These are phyloP conservation scores for Sporisorium reilianum DNA, from an alignment of 1,284 basidiomycete species.

Conservation along the genomic window DNA sequence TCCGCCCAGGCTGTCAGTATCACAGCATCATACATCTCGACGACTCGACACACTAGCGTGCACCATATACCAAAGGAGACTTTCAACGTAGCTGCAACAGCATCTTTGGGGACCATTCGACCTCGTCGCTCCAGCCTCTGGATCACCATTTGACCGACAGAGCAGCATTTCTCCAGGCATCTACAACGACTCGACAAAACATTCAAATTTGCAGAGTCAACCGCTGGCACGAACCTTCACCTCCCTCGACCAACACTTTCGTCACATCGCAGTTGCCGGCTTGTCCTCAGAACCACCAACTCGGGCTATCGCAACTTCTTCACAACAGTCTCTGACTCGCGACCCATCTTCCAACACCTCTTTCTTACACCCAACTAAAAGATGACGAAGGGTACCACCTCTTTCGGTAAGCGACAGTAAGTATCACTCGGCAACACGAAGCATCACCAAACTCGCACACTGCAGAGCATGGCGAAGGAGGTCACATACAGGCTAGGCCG, in stretches of 20 bases:
- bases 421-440: slow-evolving; percentile 41
- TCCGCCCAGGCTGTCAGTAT: slow-evolving; percentile 1
- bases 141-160: not conserved
- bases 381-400: slow-evolving; percentile 69
- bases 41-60: not conserved
- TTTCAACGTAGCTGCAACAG: not conserved
- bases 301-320: not conserved
- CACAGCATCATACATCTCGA: slow-evolving; percentile 6
- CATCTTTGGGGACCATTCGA: not conserved
- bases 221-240: not conserved
- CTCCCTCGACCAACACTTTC: not conserved
- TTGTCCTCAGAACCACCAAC: slow-evolving; percentile 16
- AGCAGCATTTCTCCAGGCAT: not conserved
- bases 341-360: slow-evolving; percentile 7
- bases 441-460: slow-evolving; percentile 96
- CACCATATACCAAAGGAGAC: not conserved
- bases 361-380: slow-evolving; percentile 26
- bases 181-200: not conserved
- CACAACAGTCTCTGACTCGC: slow-evolving; percentile 26
- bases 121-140: not conserved
- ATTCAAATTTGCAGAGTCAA: not conserved
- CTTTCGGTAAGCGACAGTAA: slow-evolving; percentile 70
- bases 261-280: slow-evolving; percentile 25
- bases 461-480: slow-evolving; percentile 1
- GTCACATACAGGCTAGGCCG: too few relatives aligned